Percentiles rank a stretch among this genome's conserved stretches.
Conservation (phyloP, 768 basidiomycete species). For the Filobasidium floriforme region DNA sequence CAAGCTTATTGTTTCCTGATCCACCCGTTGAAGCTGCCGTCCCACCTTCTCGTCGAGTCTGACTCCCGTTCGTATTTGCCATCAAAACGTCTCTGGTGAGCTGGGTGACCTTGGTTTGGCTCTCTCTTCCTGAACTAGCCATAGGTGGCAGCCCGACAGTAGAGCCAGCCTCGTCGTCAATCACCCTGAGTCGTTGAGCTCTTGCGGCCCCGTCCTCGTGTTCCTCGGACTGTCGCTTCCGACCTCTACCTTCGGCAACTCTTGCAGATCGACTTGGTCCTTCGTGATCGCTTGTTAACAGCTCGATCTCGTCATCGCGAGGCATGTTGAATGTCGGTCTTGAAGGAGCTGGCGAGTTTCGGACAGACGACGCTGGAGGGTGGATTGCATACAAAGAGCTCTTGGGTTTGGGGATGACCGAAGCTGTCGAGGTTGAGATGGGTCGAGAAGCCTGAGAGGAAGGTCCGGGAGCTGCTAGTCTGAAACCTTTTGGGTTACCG, state of each 20-base stretch:
- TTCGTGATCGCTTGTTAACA: too few species aligned
- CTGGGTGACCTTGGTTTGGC: not conserved
- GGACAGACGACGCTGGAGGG: not conserved
- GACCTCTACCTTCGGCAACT: not conserved
- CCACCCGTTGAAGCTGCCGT: not conserved
- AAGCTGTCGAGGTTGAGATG: not conserved
- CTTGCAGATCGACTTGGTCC: not conserved
- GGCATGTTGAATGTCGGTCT: not conserved
- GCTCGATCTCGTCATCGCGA: not conserved
- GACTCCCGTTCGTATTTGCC: not conserved
- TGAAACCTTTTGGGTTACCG: not conserved
- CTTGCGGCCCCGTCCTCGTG: constrained; percentile 12
- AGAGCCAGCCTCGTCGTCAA: not conserved
- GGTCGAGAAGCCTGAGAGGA: not conserved
- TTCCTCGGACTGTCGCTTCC: constrained; percentile 19
- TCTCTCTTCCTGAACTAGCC: not conserved
- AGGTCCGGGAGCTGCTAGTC: too few species aligned
- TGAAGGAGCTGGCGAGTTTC: not conserved
- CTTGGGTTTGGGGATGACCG: not conserved
- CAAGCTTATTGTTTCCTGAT: not conserved
- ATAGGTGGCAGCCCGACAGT: not conserved
- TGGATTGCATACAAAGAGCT: not conserved
- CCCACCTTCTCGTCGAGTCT: not conserved
- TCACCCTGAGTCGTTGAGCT: not conserved
- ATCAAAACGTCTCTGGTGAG: not conserved